These are phyloP conservation scores for Tolypocladium ophioglossoides DNA, from an alignment of 2,329 filamentous ascomycete genomes.

Conservation along the genomic window DNA sequence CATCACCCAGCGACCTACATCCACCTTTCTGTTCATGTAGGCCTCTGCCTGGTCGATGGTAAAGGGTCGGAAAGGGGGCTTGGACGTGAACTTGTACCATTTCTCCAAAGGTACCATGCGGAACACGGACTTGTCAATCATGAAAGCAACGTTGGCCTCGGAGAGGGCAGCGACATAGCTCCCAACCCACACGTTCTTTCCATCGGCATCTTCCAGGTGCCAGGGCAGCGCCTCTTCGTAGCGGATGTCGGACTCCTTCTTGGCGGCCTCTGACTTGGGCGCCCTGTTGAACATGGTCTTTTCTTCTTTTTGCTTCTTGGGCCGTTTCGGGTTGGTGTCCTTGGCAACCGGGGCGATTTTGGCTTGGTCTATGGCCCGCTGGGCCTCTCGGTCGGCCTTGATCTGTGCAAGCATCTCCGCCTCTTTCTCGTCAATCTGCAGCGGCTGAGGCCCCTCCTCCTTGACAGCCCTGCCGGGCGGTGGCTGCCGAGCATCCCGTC, in stretches of 20 bases:
- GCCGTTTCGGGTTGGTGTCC: slow-evolving; percentile 37
- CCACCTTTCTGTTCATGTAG: slow-evolving; percentile 67
- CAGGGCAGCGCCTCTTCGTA: slow-evolving; percentile 95
- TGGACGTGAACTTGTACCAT: slow-evolving; percentile 81
- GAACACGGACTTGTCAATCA: slow-evolving; percentile 60
- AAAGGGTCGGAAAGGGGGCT: slow-evolving; percentile 68
- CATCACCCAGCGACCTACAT: slow-evolving; percentile 73
- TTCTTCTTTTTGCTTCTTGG: slow-evolving; percentile 63
- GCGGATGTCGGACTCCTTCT: slow-evolving; percentile 59
- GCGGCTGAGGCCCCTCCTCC: slow-evolving; percentile 37
- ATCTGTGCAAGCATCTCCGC: slow-evolving; percentile 55
- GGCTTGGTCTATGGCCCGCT: slow-evolving; percentile 77
- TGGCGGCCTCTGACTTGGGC: slow-evolving; percentile 71
- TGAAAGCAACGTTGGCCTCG: slow-evolving; percentile 70
- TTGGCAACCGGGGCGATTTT: slow-evolving; percentile 81
- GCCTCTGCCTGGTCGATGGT: slow-evolving; percentile 79
- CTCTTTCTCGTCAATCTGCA: slow-evolving; percentile 43
- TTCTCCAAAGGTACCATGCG: slow-evolving; percentile 89
- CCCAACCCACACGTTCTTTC: slow-evolving; percentile 88
- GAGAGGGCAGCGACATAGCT: slow-evolving; percentile 85
- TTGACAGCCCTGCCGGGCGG: slow-evolving; percentile 54
- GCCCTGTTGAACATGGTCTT: slow-evolving; percentile 79
- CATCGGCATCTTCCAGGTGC: slow-evolving; percentile 94
- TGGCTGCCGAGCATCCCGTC: slow-evolving; percentile 70
- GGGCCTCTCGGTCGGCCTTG: slow-evolving; percentile 72